A percentile compares a stretch with the other conserved stretches of the same genome.
phyloP scores from a whole-genome alignment of 345 rosid species.

The Kandelia obovata region DNA sequence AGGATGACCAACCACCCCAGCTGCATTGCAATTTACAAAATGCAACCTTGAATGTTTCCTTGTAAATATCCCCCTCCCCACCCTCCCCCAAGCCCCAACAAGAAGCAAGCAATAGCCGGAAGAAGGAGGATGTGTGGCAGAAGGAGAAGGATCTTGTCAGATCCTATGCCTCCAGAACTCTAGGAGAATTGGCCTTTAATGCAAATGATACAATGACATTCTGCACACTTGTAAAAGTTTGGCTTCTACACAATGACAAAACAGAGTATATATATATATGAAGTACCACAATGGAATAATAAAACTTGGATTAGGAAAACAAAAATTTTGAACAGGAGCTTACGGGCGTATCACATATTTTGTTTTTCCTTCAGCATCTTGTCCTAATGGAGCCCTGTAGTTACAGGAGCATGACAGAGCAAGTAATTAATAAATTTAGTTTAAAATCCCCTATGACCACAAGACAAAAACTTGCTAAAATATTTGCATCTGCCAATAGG shows the following conservation, averaged over 20 bases:
- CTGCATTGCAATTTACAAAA: too few relatives aligned
- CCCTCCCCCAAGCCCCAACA: too few relatives aligned
- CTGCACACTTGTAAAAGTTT: too few relatives aligned
- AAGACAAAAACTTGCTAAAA: background rate
- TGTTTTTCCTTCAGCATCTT: constrained; percentile 75
- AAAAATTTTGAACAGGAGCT: constrained; percentile 32
- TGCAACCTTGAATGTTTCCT: too few relatives aligned
- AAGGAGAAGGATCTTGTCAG: too few relatives aligned
- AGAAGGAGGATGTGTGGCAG: too few relatives aligned
- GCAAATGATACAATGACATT: too few relatives aligned
- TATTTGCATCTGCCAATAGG: background rate
- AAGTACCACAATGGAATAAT: background rate
- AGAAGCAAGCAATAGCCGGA: too few relatives aligned
- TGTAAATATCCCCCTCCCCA: too few relatives aligned
- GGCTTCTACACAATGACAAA: background rate
- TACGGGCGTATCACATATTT: constrained; percentile 92
- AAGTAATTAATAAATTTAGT: background rate
- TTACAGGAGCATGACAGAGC: constrained; percentile 17
- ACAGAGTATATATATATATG: background rate
- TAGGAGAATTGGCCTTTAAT: too few relatives aligned
- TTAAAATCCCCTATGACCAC: background rate
- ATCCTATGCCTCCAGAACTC: too few relatives aligned
- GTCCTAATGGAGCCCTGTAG: constrained; percentile 79
- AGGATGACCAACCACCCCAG: background rate
- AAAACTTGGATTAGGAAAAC: constrained; percentile 5